phyloP scores from a whole-genome alignment of 1,284 basidiomycete species.

The Papiliotrema fonsecae region DNA sequence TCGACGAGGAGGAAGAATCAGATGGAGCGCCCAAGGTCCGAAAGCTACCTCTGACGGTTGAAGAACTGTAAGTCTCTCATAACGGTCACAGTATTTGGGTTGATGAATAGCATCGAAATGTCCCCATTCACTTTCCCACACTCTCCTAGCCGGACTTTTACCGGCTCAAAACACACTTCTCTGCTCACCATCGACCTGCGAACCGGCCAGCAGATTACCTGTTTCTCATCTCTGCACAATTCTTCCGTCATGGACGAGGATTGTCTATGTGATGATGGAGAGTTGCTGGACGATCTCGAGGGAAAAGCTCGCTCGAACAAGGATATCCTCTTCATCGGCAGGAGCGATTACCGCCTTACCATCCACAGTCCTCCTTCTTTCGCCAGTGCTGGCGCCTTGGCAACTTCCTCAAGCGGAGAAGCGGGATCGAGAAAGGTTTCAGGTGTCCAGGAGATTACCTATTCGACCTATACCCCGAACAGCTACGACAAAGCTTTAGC shows the following conservation, averaged over 20 bases:
- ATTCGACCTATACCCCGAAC: slow-evolving; percentile 47
- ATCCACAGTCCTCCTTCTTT: slow-evolving; percentile 31
- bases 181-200: slow-evolving; percentile 44
- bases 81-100: not conserved
- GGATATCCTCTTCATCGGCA: slow-evolving; percentile 39
- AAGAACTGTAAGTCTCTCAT: slow-evolving; percentile 40
- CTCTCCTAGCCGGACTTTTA: slow-evolving; percentile 43
- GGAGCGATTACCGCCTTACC: slow-evolving; percentile 42
- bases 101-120: slow-evolving; percentile 37
- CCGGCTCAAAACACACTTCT: slow-evolving; percentile 45
- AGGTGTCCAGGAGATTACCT: slow-evolving; percentile 39
- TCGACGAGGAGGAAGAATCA: slow-evolving; percentile 32
- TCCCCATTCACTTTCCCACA: slow-evolving; percentile 47
- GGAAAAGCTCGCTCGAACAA: slow-evolving; percentile 20
- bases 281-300: slow-evolving; percentile 39
- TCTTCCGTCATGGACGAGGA: slow-evolving; percentile 17
- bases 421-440: slow-evolving; percentile 5
- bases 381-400: slow-evolving; percentile 10
- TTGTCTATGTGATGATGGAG: slow-evolving; percentile 33
- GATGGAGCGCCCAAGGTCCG: slow-evolving; percentile 33
- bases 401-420: slow-evolving; percentile 4
- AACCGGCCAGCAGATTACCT: slow-evolving; percentile 42
- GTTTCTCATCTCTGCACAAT: slow-evolving; percentile 34
- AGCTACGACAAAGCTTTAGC: slow-evolving; percentile 43
- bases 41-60: slow-evolving; percentile 44